These are phyloP conservation scores for Microstegium vimineum DNA, from an alignment of 176 grass and related monocot species.

Conservation along the genomic window DNA sequence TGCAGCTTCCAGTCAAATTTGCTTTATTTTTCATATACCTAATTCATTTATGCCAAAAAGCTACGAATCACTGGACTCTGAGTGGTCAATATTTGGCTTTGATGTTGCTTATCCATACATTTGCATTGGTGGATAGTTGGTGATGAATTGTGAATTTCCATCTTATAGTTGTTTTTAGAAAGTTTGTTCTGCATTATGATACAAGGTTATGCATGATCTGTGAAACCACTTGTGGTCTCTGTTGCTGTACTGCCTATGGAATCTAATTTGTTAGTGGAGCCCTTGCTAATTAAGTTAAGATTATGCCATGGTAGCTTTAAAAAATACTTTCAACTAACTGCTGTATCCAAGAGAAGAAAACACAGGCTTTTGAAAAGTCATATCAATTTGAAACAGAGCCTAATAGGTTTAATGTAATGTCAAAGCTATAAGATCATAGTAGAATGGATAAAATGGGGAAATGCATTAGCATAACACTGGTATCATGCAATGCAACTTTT, in stretches of 20 bases:
- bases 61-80: neutral
- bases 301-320: neutral
- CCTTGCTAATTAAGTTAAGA: neutral
- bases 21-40: neutral
- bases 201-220: neutral
- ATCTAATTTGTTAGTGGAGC: no score
- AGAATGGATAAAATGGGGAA: no score
- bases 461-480: no score
- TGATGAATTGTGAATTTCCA: neutral
- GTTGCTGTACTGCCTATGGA: no score
- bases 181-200: neutral
- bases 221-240: no score
- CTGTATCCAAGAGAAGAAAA: neutral
- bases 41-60: neutral
- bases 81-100: neutral
- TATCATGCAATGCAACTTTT: no score
- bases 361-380: neutral
- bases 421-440: no score
- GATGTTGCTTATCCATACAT: neutral
- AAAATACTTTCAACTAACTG: neutral
- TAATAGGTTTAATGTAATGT: no score
- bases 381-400: no score
- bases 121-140: neutral
- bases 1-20: neutral
- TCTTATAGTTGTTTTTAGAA: neutral